Conservation (phyloP, 2,329 filamentous ascomycete genomes). For the Diaporthe amygdali region DNA sequence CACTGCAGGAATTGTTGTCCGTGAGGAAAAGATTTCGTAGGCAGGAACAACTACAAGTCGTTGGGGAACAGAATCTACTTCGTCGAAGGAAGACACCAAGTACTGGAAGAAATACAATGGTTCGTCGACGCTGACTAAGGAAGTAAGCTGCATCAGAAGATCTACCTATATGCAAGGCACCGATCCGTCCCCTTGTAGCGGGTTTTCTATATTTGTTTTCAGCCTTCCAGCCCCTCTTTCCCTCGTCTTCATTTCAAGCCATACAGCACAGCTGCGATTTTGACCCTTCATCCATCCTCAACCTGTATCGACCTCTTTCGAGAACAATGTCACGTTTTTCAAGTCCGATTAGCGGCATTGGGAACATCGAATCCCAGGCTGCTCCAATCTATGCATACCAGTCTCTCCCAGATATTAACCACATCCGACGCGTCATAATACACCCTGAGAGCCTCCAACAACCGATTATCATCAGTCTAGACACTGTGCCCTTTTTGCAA, state of each 20-base stretch:
- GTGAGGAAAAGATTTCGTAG: no score
- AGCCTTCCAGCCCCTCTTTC: no score
- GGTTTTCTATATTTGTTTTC: no score
- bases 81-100: no score
- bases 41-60: no score
- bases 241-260: not conserved
- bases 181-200: no score
- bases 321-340: not conserved
- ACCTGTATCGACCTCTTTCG: not conserved
- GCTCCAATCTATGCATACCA: not conserved
- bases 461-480: not conserved
- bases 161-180: no score
- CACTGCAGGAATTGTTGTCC: no score
- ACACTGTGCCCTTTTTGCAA: not conserved
- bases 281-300: not conserved
- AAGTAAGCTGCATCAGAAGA: no score
- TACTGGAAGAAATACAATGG: no score
- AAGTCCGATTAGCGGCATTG: not conserved
- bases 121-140: no score
- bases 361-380: not conserved
- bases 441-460: not conserved
- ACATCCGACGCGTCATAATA: not conserved
- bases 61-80: no score
- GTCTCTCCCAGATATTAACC: not conserved
- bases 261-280: not conserved